Evolutionary conservation across 2,329 filamentous ascomycete genomes (phyloP), one percentile per base, ranked within the genome.

Genomic region (Xylariomycetidae sp.): DNA sequence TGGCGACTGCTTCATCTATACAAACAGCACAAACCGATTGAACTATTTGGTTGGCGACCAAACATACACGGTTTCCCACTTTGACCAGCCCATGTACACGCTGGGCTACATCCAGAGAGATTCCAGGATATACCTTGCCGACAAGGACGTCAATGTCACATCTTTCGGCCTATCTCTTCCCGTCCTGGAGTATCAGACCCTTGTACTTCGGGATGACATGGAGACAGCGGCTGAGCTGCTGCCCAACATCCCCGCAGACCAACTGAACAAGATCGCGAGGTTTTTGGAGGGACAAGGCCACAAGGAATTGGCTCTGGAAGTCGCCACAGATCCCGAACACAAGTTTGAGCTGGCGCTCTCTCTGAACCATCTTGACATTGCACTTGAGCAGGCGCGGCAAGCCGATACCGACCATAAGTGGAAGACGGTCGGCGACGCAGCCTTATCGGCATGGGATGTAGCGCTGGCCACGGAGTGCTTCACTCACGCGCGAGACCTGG

Each of bases 41-140:
- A 96, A 96, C 70, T 96, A 96, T 66, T 78, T 98, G 15, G 90
- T 98, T 10, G 92, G 92, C 46, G 92, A 96, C 63, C 89, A 96
- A 65, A 94, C 88, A 10, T 95, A 96, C 70, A 95, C 90, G 4
- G 85, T 98, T 46, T 92, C 89, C 10, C 90, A 96, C 64, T 96
- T 95, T 53, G 92, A 98, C 62, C 82, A 89, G 57, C 79, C 88
- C 17, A 88, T 93, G 80, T 98, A 96, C 61, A 76, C 95, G 17
- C 74, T 98, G 18, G 90, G 92, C 30, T 98, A 98, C 61, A 85
- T 98, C 30, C 86, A 92, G 49, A 79, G 92, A 43, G 92, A 98
- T 60, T 90, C 87, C n/a, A 76, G 87, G 44, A 85, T 96, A 48
- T 98, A 98, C 62, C 73, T 98, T 31, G 83, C 84, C 44, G 90